Conservation (phyloP, 2,329 filamentous ascomycete genomes). For the Calonectria honghensis region DNA sequence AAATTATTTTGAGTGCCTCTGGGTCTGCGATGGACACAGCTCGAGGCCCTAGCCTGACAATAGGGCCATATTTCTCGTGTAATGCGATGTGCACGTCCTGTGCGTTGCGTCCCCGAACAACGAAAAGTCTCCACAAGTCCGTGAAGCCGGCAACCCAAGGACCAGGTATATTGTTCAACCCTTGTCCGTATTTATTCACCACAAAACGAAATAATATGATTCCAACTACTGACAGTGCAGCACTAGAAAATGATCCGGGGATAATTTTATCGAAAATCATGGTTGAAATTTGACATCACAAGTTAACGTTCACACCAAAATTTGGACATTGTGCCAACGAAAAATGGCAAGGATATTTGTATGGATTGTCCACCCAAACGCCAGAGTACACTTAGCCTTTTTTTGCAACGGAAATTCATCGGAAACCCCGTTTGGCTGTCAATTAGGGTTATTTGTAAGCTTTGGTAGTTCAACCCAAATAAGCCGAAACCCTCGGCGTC, state of each 20-base stretch:
- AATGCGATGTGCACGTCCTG: constrained; percentile 4
- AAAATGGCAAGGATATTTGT: neutral
- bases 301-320: neutral
- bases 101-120: neutral
- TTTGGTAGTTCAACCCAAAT: neutral
- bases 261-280: neutral
- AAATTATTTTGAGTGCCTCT: neutral
- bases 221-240: neutral
- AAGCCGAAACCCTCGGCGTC: neutral
- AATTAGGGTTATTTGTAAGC: neutral
- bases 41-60: neutral
- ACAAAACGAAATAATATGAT: neutral
- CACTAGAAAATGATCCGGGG: neutral
- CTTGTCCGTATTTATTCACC: constrained; percentile 3
- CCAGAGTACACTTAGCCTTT: neutral
- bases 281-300: neutral
- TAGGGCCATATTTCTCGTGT: neutral
- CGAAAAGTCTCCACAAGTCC: constrained; percentile 3
- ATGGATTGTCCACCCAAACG: neutral
- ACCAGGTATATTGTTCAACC: constrained; percentile 1
- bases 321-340: neutral
- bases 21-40: constrained; percentile 7
- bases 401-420: neutral
- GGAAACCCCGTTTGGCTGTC: neutral
- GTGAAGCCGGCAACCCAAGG: constrained; percentile 11